These are phyloP conservation scores for Puccinia brachypodii DNA, from an alignment of 1,284 basidiomycete genomes.

Conservation along the genomic window DNA sequence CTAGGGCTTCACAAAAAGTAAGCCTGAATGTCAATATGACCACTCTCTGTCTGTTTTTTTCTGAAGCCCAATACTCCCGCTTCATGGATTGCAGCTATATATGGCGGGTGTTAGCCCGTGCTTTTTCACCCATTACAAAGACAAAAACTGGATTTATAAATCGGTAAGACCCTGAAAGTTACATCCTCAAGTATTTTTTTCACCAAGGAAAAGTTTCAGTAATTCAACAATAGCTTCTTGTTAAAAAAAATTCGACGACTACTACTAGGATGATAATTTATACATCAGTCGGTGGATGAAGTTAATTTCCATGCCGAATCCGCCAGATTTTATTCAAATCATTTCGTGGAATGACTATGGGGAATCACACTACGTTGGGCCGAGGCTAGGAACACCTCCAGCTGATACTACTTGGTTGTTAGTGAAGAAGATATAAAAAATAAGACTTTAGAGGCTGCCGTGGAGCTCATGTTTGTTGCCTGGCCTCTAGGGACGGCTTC, in stretches of 20 bases:
- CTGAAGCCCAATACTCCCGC: neutral
- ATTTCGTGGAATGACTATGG: constrained; percentile 44
- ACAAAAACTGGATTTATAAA: constrained; percentile 34
- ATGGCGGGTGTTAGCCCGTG: constrained; percentile 47
- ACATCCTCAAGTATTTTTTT: neutral
- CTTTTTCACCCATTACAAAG: constrained; percentile 38
- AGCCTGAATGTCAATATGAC: neutral
- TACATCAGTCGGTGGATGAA: constrained; percentile 34
- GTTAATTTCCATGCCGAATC: constrained; percentile 24
- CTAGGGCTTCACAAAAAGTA: constrained; percentile 10
- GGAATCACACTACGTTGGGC: constrained; percentile 43
- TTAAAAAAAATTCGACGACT: too few species aligned
- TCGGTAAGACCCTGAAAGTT: neutral
- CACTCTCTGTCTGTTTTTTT: neutral
- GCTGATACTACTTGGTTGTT: constrained; percentile 37
- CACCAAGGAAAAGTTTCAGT: too few species aligned
- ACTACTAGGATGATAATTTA: constrained; percentile 45
- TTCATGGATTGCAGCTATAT: constrained; percentile 6
- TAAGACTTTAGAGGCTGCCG: neutral
- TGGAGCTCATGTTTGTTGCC: neutral
- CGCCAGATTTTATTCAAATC: constrained; percentile 41
- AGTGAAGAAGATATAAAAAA: neutral
- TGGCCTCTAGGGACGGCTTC: constrained; percentile 2
- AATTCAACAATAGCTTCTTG: too few species aligned
- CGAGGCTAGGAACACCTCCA: neutral